Conservation (phyloP, 2,329 filamentous ascomycete genomes). For the Aspergillus ruber region DNA sequence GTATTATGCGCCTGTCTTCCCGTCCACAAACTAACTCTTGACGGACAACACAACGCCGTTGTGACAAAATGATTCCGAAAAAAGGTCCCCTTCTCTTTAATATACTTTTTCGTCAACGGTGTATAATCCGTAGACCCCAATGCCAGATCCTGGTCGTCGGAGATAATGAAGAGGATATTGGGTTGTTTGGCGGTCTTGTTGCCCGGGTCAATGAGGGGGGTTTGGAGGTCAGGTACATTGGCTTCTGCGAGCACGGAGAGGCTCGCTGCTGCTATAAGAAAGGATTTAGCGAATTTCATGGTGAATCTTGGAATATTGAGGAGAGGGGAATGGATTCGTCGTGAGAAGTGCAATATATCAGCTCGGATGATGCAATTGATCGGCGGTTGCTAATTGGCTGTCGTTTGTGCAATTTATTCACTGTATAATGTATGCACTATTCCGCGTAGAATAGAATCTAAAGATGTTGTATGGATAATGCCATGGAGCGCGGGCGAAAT, state of each 20-base stretch:
- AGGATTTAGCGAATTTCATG: not conserved
- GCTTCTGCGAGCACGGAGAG: constrained; percentile 13
- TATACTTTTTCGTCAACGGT: constrained; percentile 50
- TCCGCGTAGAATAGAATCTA: too few species aligned
- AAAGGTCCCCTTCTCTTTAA: constrained; percentile 53
- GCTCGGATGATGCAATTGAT: too few species aligned
- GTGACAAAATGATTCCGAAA: constrained; percentile 62
- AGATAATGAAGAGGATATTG: constrained; percentile 62
- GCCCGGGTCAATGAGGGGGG: constrained; percentile 1
- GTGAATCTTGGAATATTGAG: not conserved
- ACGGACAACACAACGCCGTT: constrained; percentile 61
- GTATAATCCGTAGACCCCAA: constrained; percentile 58
- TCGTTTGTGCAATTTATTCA: too few species aligned
- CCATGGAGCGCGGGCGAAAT: too few species aligned
- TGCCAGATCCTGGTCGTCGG: constrained; percentile 61
- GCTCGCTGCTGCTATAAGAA: constrained; percentile 39
- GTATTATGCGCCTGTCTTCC: constrained; percentile 64
- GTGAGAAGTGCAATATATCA: too few species aligned
- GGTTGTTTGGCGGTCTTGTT: constrained; percentile 19
- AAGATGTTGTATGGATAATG: too few species aligned
- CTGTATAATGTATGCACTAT: too few species aligned
- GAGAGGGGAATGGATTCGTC: too few species aligned
- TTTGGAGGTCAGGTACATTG: constrained; percentile 4
- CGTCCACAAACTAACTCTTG: constrained; percentile 59
- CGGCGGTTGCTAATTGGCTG: too few species aligned